Conservation (phyloP, 371 early-diverging fungal species). For the Lichtheimia corymbifera region DNA sequence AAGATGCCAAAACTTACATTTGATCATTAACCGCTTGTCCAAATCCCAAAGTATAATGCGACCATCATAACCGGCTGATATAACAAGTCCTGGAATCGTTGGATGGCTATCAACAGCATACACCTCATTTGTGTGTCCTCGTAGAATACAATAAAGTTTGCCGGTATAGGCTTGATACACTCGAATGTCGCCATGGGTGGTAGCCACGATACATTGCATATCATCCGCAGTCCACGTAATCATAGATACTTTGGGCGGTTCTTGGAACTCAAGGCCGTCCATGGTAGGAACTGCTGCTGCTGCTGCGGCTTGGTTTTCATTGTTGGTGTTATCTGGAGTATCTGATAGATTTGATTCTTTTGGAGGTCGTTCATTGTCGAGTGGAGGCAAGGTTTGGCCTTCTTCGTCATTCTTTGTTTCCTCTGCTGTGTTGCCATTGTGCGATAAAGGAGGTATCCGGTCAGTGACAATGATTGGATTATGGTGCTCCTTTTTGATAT, state of each 20-base stretch:
- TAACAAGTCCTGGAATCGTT: slow-evolving; percentile 58
- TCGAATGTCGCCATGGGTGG: slow-evolving; percentile 59
- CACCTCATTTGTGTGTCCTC: slow-evolving; percentile 66
- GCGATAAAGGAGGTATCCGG: not conserved
- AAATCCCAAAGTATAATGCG: slow-evolving; percentile 80
- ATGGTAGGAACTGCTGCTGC: not conserved
- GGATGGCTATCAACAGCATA: slow-evolving; percentile 84
- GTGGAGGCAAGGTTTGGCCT: too few species aligned
- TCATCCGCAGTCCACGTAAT: slow-evolving; percentile 69
- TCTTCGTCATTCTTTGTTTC: not conserved
- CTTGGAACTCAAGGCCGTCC: slow-evolving; percentile 5
- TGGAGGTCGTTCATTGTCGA: not conserved
- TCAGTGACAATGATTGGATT: not conserved
- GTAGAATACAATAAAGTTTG: slow-evolving; percentile 50
- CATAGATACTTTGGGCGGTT: slow-evolving; percentile 47
- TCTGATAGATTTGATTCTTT: not conserved
- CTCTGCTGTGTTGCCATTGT: too few species aligned
- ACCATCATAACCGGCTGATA: slow-evolving; percentile 90
- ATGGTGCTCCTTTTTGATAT: slow-evolving; percentile 22
- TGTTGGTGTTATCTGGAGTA: not conserved
- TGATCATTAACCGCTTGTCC: slow-evolving; percentile 9
- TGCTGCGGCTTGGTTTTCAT: too few species aligned
- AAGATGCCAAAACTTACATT: too few species aligned
- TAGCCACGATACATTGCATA: slow-evolving; percentile 58
- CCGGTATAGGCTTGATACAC: slow-evolving; percentile 67